Base-by-base conservation (phyloP, 2,329 filamentous ascomycete species). In the Geosmithia morbida region DNA sequence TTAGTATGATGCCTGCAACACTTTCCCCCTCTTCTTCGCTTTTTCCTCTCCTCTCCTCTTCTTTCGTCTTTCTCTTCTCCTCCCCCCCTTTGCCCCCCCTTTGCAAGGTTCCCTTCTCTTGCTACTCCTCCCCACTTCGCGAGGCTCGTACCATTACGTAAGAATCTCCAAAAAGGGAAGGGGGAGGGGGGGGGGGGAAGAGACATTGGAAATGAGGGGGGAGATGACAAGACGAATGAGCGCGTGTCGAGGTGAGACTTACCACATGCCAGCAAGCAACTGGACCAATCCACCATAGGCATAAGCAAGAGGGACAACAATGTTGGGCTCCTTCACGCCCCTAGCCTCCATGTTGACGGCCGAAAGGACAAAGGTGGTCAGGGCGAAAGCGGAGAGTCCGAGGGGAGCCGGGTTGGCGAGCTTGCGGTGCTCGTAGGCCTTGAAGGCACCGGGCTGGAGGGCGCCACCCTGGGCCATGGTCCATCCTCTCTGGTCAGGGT, bases 191-290 rank as follows among this genome's bases (percentile, higher is more conserved):
- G 22, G 8, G 22, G 22, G 22, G 22, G 22, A 26, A 26, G 8
- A 8, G 8, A 7, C 10, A 5, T 4, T 14, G n/a, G 17, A n/a
- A 42, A 11, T 42, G 17, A 17, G 41, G 41, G 41, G 17, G 41
- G 17, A 40, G 5, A 43, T 30, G 18, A n/a, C 2, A 47, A 26
- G 22, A 26, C 22, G 22, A 26, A 26, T 5, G 8, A 8, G 22
- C 4, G 8, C 22, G 22, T 26, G 18, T n/a, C 4, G 13, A 5
- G 4, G n/a, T 33, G 29, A 16, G 47, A 71, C 77, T 63, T 74
- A 87, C 86, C 86, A 92, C 86, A 90, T 92, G 68, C 86, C 86
- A 53, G 85, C 83, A 19, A 87, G 69, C 46, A 90, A 71, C 68
- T 92, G 86, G 41, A 89, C 78, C 16, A 88, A 69, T 56, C 85